Conservation (phyloP, 495 filamentous ascomycete species). For the Penicillium psychrofluorescens region DNA sequence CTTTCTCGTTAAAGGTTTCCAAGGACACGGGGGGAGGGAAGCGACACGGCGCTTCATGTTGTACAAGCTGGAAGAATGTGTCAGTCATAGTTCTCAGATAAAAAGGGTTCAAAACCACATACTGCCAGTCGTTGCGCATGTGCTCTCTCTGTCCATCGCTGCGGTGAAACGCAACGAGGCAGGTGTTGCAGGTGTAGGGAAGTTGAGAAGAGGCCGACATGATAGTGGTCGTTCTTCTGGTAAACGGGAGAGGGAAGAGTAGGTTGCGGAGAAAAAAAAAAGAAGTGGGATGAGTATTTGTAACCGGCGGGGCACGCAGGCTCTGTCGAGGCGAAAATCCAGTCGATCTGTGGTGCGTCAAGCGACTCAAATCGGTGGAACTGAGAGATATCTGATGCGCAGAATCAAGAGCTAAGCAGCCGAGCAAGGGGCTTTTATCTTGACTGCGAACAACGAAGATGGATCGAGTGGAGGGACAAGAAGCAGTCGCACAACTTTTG, state of each 20-base stretch:
- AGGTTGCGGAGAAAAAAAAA: constrained; percentile 7
- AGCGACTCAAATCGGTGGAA: background rate
- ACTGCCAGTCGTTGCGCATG: constrained; percentile 99
- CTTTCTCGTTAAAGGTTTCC: constrained; percentile 92
- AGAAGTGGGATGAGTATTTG: constrained; percentile 14
- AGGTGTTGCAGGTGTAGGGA: constrained; percentile 96
- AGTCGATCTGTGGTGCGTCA: no score
- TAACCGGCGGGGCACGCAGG: constrained; percentile 22
- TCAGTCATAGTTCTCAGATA: background rate
- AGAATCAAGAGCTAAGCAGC: no score
- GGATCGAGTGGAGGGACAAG: no score
- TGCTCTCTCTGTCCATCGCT: constrained; percentile 89
- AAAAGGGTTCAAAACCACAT: constrained; percentile 31
- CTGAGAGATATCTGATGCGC: no score
- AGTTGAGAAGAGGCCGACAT: constrained; percentile 43
- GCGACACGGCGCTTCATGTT: constrained; percentile 96
- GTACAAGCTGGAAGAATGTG: constrained; percentile 58
- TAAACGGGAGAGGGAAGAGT: constrained; percentile 1
- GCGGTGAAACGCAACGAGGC: constrained; percentile 90
- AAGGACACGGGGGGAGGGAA: constrained; percentile 86
- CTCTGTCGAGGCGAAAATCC: constrained; percentile 2
- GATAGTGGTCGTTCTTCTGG: background rate
- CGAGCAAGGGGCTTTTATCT: no score
- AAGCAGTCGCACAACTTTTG: no score
- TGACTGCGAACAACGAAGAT: no score